Evolutionary conservation across 2,329 filamentous ascomycete genomes (phyloP).

Genomic region (Verticillium dahliae): DNA sequence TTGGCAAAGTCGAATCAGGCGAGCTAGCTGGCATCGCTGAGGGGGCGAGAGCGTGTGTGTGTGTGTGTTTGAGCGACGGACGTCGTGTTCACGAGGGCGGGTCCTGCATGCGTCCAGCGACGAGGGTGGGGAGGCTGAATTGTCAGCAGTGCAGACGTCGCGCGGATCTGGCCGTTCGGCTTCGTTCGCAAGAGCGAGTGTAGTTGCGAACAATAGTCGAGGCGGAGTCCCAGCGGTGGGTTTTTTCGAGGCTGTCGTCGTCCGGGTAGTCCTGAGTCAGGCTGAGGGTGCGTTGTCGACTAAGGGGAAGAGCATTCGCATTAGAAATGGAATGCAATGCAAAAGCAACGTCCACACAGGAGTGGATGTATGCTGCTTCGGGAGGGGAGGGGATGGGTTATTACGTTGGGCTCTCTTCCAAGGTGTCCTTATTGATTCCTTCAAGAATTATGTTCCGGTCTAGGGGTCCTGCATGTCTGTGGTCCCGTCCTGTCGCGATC

Average conservation of each 20-base stretch:
- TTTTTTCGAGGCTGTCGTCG: neutral
- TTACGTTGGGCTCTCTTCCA: neutral
- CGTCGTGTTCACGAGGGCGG: slow-evolving; percentile 4
- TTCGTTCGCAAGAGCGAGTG: neutral
- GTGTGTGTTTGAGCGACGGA: neutral
- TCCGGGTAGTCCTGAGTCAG: slow-evolving; percentile 5
- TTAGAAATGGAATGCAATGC: slow-evolving; percentile 9
- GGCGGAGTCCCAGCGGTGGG: neutral
- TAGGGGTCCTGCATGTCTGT: neutral
- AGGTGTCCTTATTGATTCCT: neutral
- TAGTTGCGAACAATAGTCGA: neutral
- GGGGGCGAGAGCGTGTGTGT: slow-evolving; percentile 2
- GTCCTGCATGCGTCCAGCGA: slow-evolving; percentile 8
- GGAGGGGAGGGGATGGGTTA: neutral
- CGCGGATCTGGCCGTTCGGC: neutral
- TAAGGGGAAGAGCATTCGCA: slow-evolving; percentile 9
- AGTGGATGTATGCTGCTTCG: neutral
- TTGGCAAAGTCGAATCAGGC: slow-evolving; percentile 32
- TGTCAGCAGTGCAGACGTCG: slow-evolving; percentile 7
- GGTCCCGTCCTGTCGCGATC: neutral
- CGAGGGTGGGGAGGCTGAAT: slow-evolving; percentile 5
- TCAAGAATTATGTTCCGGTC: neutral
- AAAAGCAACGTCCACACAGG: neutral
- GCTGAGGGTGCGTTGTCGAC: slow-evolving; percentile 6
- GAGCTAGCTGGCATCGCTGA: slow-evolving; percentile 32